Evolutionary conservation across 768 basidiomycete species (phyloP).

Genomic region (Leccinum disarticulatum): DNA sequence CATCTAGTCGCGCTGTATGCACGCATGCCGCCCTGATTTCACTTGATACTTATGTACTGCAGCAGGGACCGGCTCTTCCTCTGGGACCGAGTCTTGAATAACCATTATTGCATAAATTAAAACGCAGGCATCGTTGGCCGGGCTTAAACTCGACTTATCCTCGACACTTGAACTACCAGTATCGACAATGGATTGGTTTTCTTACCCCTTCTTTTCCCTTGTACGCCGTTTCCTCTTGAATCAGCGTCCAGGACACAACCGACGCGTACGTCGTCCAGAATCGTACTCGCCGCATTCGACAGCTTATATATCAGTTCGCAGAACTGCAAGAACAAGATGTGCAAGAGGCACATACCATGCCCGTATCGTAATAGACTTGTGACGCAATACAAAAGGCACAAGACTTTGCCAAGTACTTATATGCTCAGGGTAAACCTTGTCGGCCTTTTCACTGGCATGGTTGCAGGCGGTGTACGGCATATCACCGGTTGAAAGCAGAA

Average conservation of each 20-base stretch:
- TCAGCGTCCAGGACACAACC: constrained; percentile 71
- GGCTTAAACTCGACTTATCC: neutral
- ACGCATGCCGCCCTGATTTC: neutral
- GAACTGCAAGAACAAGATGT: constrained; percentile 96
- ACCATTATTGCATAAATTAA: neutral
- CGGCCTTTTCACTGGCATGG: too few species aligned
- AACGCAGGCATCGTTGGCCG: neutral
- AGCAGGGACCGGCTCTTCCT: neutral
- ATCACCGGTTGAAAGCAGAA: neutral
- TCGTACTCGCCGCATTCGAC: neutral
- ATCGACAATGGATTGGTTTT: neutral
- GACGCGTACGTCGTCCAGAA: constrained; percentile 68
- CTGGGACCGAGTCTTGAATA: constrained; percentile 14
- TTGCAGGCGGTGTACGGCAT: neutral
- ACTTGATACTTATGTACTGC: neutral
- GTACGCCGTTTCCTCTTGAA: constrained; percentile 12
- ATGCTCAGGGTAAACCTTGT: neutral
- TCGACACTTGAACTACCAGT: neutral
- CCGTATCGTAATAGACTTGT: neutral
- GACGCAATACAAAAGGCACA: constrained; percentile 99
- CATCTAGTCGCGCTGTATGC: neutral
- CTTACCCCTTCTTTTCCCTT: neutral
- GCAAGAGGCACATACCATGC: constrained; percentile 93
- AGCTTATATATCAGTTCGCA: constrained; percentile 11
- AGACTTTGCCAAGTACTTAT: constrained; percentile 67